These are phyloP conservation scores for Teunomyces stri DNA, from an alignment of 805 yeast genomes.

Conservation along the genomic window DNA sequence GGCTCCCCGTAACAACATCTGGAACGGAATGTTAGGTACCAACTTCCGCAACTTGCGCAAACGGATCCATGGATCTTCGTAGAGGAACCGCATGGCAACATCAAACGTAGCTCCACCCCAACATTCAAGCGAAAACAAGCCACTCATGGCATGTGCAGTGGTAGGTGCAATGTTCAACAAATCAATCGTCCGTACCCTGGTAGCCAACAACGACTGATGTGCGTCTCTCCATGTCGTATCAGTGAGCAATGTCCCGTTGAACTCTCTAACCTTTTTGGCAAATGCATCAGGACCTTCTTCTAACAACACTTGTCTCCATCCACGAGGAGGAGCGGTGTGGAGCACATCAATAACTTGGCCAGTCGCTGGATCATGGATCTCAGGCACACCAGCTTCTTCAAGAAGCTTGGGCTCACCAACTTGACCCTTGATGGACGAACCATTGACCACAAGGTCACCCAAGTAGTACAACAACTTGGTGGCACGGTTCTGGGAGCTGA, in stretches of 20 bases:
- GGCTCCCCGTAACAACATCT: slow-evolving; percentile 98
- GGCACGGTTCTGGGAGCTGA: slow-evolving; percentile 94
- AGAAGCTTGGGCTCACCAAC: slow-evolving; percentile 82
- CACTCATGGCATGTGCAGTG: slow-evolving; percentile 84
- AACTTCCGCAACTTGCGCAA: slow-evolving; percentile 79
- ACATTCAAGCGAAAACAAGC: slow-evolving; percentile 95
- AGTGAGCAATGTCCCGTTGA: slow-evolving; percentile 87
- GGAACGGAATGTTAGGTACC: slow-evolving; percentile 99
- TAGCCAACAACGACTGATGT: slow-evolving; percentile 95
- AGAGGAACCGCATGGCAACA: slow-evolving; percentile 96
- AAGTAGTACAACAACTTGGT: slow-evolving; percentile 87
- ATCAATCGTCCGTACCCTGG: slow-evolving; percentile 95
- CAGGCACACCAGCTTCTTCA: slow-evolving; percentile 75
- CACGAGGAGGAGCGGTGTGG: slow-evolving; percentile 53
- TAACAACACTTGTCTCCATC: slow-evolving; percentile 89
- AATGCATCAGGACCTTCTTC: slow-evolving; percentile 86
- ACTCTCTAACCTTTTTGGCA: slow-evolving; percentile 80
- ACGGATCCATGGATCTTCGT: slow-evolving; percentile 99
- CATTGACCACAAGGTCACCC: slow-evolving; percentile 93
- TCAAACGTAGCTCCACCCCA: slow-evolving; percentile 99
- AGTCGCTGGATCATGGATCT: slow-evolving; percentile 54
- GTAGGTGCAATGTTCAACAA: slow-evolving; percentile 88
- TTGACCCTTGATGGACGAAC: slow-evolving; percentile 95
- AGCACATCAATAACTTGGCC: slow-evolving; percentile 63
- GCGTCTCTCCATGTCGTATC: slow-evolving; percentile 99